These are phyloP conservation scores for Vitis hybrid DNA, from an alignment of 177 flowering plant genomes.

Conservation along the genomic window DNA sequence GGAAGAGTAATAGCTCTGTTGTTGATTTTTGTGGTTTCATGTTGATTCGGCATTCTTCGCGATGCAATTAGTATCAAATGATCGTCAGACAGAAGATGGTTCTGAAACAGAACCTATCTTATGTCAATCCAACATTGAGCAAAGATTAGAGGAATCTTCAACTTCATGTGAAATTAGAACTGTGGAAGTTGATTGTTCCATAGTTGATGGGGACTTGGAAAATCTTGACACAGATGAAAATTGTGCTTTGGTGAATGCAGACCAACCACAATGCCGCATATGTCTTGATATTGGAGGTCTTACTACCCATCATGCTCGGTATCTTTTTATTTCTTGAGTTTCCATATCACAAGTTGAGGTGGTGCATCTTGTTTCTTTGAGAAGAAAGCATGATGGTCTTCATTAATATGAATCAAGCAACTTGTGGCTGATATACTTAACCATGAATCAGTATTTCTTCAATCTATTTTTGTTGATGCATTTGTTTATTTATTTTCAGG, in stretches of 20 bases:
- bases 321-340: constrained; percentile 10
- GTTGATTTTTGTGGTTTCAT: constrained; percentile 28
- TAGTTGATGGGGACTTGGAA: constrained; percentile 27
- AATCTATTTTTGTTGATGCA: constrained; percentile 8
- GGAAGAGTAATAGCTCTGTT: constrained; percentile 21
- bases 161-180: constrained; percentile 68
- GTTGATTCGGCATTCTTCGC: constrained; percentile 26
- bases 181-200: constrained; percentile 34
- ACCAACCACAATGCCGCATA: constrained; percentile 90
- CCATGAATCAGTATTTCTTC: neutral
- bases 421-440: neutral
- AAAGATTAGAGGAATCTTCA: constrained; percentile 37
- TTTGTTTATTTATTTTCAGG: constrained; percentile 39
- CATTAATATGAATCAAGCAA: neutral
- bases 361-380: constrained; percentile 7
- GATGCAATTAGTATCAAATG: constrained; percentile 73
- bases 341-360: constrained; percentile 1
- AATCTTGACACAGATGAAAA: constrained; percentile 51
- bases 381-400: neutral
- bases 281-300: constrained; percentile 92
- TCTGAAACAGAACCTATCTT: constrained; percentile 82
- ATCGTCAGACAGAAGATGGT: constrained; percentile 41
- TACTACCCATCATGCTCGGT: constrained; percentile 17
- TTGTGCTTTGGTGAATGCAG: constrained; percentile 50
- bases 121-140: constrained; percentile 22